These are phyloP conservation scores for Pseudocercospora cruenta DNA, from an alignment of 2,329 filamentous ascomycete genomes.

Conservation along the genomic window DNA sequence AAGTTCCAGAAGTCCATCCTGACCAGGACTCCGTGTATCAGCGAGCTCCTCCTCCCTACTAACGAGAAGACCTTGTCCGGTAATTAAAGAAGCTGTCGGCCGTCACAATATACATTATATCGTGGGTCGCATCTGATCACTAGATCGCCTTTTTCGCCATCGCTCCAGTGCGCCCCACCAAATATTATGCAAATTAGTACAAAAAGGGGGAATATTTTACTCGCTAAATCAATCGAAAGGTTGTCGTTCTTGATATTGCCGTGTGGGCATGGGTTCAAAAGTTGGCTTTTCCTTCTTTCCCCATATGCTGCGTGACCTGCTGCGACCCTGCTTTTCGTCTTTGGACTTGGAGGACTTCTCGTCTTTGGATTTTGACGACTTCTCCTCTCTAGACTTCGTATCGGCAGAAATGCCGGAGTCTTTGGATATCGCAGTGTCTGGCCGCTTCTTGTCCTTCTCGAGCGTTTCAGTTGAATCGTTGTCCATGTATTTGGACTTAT, in stretches of 20 bases:
- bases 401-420: conserved; percentile 8
- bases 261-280: conserved; percentile 7
- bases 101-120: conserved; percentile 17
- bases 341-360: background rate
- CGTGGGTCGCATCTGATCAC: conserved; percentile 12
- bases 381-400: background rate
- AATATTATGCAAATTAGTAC: conserved; percentile 8
- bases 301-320: conserved; percentile 25
- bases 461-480: conserved; percentile 14
- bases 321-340: conserved; percentile 10
- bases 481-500: conserved; percentile 88
- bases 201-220: background rate
- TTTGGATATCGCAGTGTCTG: conserved; percentile 23
- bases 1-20: background rate
- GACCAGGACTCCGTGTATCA: background rate
- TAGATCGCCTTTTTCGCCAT: background rate
- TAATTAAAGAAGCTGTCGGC: conserved; percentile 2
- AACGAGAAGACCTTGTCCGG: background rate
- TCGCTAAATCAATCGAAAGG: conserved; percentile 7
- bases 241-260: conserved; percentile 3
- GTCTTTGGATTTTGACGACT: background rate
- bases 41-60: background rate
- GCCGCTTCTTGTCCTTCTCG: conserved; percentile 25
- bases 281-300: conserved; percentile 23
- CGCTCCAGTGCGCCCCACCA: conserved; percentile 3